Evolutionary conservation across 306 rosid genomes (phyloP).

Genomic region (Sindora glabra): DNA sequence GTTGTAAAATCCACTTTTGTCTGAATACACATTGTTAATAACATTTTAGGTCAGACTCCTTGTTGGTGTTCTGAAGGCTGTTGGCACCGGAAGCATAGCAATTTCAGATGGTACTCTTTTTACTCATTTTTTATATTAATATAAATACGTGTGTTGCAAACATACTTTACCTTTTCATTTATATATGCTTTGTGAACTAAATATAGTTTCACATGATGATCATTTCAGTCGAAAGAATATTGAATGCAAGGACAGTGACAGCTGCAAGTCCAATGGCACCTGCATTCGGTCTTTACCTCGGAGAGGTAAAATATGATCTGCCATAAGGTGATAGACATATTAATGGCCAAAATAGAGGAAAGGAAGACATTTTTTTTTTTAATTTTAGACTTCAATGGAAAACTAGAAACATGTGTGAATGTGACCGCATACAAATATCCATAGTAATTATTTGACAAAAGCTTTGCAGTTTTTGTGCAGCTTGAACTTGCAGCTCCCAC

Average conservation of each 20-base stretch:
- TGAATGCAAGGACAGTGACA: conserved; percentile 61
- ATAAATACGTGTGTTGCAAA: neutral
- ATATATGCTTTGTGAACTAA: neutral
- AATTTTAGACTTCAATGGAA: too few relatives aligned
- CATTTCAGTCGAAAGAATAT: conserved; percentile 71
- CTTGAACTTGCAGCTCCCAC: too few relatives aligned
- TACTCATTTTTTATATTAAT: neutral
- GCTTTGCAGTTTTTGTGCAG: too few relatives aligned
- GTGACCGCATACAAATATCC: too few relatives aligned
- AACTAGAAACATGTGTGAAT: too few relatives aligned
- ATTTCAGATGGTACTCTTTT: conserved; percentile 49
- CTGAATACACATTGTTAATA: neutral
- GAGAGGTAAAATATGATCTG: conserved; percentile 69
- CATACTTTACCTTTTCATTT: neutral
- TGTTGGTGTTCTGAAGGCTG: conserved; percentile 78
- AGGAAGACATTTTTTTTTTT: too few relatives aligned
- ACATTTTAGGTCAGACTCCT: conserved; percentile 73
- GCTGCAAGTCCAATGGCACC: conserved; percentile 99
- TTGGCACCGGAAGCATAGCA: conserved; percentile 63
- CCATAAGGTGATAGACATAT: conserved; percentile 22
- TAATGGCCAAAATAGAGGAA: too few relatives aligned
- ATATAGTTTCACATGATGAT: neutral
- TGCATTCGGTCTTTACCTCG: conserved; percentile 77
- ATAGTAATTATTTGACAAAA: too few relatives aligned
- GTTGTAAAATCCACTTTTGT: neutral